These are phyloP conservation scores for Fraxinus greggii DNA, from an alignment of 305 asterid genomes.

Conservation along the genomic window DNA sequence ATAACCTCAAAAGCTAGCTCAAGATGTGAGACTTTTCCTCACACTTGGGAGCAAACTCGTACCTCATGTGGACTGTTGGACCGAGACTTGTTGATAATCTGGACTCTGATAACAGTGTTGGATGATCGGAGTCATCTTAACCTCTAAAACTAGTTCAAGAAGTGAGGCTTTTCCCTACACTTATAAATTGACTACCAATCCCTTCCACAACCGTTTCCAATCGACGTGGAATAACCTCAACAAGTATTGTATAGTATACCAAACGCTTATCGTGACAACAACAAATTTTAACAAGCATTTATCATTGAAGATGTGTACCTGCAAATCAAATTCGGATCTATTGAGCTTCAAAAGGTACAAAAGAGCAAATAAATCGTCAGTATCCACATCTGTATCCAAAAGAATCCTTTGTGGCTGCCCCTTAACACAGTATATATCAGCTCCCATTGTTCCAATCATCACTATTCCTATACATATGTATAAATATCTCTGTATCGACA, in stretches of 20 bases:
- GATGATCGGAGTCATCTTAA: too few relatives aligned
- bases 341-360: constrained; percentile 78
- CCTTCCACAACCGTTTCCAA: too few relatives aligned
- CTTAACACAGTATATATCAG: constrained; percentile 15
- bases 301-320: constrained; percentile 38
- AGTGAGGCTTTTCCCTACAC: too few relatives aligned
- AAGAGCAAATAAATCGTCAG: constrained; percentile 85
- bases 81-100: too few relatives aligned
- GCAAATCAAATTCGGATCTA: constrained; percentile 61
- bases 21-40: too few relatives aligned
- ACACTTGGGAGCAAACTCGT: too few relatives aligned
- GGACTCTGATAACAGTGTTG: too few relatives aligned
- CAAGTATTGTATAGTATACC: not conserved
- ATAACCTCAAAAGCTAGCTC: too few relatives aligned
- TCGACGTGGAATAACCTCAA: too few relatives aligned
- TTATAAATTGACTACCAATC: too few relatives aligned
- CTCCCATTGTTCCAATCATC: constrained; percentile 23
- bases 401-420: constrained; percentile 59
- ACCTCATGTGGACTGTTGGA: too few relatives aligned
- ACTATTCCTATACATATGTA: constrained; percentile 20
- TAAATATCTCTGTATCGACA: constrained; percentile 31
- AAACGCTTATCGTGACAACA: not conserved
- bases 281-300: not conserved
- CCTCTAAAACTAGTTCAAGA: too few relatives aligned
- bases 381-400: constrained; percentile 78